Evolutionary conservation across 2,329 filamentous ascomycete genomes (phyloP).

Genomic region (Nigrospora oryzae): DNA sequence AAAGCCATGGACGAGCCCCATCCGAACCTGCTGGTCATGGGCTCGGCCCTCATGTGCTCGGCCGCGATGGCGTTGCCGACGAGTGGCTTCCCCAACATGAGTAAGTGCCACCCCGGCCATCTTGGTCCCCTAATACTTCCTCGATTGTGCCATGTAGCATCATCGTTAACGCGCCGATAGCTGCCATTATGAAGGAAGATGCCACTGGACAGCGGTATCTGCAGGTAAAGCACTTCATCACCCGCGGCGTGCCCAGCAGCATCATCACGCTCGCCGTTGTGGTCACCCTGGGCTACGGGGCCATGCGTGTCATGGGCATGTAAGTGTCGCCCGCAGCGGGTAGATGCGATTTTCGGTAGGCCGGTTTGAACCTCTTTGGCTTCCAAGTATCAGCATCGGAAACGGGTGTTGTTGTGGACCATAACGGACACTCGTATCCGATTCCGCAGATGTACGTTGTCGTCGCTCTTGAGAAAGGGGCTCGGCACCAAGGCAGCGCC

Average conservation of each 20-base stretch:
- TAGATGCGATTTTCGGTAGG: not conserved
- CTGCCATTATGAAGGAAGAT: constrained; percentile 99
- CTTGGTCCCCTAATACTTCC: constrained; percentile 1
- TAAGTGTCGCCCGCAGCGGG: constrained; percentile 6
- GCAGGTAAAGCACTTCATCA: constrained; percentile 88
- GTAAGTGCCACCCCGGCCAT: constrained; percentile 48
- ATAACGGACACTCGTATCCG: too few relatives aligned
- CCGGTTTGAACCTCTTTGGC: not conserved
- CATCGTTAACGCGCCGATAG: constrained; percentile 5
- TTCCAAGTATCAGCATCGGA: not conserved
- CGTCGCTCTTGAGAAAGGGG: too few relatives aligned
- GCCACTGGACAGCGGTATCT: constrained; percentile 87
- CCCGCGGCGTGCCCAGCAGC: constrained; percentile 81
- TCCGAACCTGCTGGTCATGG: constrained; percentile 93
- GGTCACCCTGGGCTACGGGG: constrained; percentile 79
- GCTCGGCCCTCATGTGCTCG: constrained; percentile 88
- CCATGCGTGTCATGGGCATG: constrained; percentile 60
- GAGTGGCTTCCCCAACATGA: constrained; percentile 98
- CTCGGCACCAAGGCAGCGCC: too few relatives aligned
- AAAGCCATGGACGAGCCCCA: constrained; percentile 79
- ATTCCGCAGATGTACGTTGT: too few relatives aligned
- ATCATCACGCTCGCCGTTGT: constrained; percentile 75
- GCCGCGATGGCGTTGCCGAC: constrained; percentile 97
- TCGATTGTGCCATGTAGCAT: not conserved
- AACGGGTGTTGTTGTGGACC: not conserved